Evolutionary conservation across 208 protist species (phyloP), one percentile per base, ranked within the genome.

Genomic region (Acanthamoeba lenticulata): DNA sequence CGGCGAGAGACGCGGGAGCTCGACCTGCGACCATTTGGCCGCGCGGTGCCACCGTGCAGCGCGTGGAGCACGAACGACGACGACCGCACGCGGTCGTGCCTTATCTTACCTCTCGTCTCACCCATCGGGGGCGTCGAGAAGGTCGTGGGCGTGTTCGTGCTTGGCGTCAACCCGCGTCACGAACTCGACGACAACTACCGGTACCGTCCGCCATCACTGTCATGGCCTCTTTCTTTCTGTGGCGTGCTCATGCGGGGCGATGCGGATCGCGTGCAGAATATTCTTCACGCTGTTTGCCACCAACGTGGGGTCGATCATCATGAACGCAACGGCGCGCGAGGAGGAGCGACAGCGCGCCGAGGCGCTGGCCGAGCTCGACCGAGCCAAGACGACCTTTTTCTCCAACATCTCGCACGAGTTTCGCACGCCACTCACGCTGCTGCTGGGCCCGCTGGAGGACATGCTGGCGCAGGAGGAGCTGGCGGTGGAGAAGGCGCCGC

Each of bases 391-490:
- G n/a, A 72, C 17, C 6, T 95, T 95, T 44, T 95, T 95, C n/a
- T 95, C 65, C 24, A 95, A 95, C 52, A 94, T 95, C n/a, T 91
- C 62, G 7, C 94, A 95, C 86, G 94, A 95, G 49, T 94, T 95
- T 32, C 44, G 94, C 32, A 95, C 94, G 0, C 94, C 94, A 5
- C 91, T 95, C 27, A 94, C 94, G 19, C 94, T 95, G 27, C 94
- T 95, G 65, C 65, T 95, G 2, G 94, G 90, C 21, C 94, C 94
- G 5, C 86, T 95, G 11, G 94, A 81, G 49, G 85, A 91, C 40
- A 24, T 91, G 32, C 2, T 91, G 42, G 32, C 27, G 1, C 7
- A 93, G 21, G 62, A 44, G 36, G 34, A 90, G 83, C 21, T 69
- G 52, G 49, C 15, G 52, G 1, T 47, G 7, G 52, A 90, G 52